Evolutionary conservation across 257 asterid genomes (phyloP).

Genomic region (Nicotiana noctiflora): DNA sequence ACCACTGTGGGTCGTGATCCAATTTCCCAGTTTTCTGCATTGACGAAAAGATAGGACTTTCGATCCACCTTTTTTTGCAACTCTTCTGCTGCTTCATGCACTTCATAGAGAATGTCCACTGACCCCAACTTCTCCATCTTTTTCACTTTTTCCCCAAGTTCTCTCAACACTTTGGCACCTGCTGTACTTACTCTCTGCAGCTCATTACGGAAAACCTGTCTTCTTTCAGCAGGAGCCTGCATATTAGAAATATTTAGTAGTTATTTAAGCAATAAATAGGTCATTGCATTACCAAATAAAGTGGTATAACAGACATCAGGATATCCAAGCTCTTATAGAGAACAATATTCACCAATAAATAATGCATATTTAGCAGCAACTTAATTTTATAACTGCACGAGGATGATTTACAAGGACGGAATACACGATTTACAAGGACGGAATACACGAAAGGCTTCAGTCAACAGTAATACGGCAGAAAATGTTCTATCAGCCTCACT

Average conservation of each 20-base stretch:
- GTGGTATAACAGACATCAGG: neutral
- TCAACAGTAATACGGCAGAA: neutral
- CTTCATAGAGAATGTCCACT: conserved; percentile 28
- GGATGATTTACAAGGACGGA: neutral
- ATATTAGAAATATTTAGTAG: neutral
- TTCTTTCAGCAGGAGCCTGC: conserved; percentile 66
- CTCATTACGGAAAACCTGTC: conserved; percentile 54
- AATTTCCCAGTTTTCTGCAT: conserved; percentile 62
- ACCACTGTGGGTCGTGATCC: conserved; percentile 21
- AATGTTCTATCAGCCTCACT: neutral
- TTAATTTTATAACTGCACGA: neutral
- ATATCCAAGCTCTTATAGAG: neutral
- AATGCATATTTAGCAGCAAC: neutral
- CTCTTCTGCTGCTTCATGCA: conserved; percentile 43
- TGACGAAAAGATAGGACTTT: conserved; percentile 60
- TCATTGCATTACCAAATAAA: neutral
- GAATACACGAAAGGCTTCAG: neutral
- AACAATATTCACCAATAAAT: neutral
- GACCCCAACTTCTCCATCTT: conserved; percentile 53
- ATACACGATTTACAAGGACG: neutral
- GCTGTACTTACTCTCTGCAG: conserved; percentile 53
- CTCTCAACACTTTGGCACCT: conserved; percentile 49
- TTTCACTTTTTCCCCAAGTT: conserved; percentile 52
- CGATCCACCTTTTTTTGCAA: conserved; percentile 44
- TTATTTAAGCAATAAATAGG: neutral